Evolutionary conservation across 495 filamentous ascomycete genomes (phyloP), one percentile per base, ranked within the genome.

Genomic region (Neurospora sp.): DNA sequence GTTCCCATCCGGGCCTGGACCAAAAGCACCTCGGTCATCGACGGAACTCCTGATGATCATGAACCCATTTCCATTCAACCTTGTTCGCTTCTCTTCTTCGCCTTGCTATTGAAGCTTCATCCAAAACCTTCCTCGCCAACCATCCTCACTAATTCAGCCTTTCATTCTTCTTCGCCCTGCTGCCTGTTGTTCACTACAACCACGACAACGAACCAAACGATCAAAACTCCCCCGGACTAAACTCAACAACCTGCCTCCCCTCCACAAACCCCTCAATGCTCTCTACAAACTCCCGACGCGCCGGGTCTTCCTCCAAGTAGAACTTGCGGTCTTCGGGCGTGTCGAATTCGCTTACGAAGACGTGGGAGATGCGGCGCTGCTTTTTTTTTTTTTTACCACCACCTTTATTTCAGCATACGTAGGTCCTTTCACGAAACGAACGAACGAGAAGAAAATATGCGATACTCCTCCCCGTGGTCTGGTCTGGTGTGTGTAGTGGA

Each of bases 311-410:
- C 20, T 83, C 70, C 4, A 85, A 35, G 74, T 88, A 90, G 74
- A 88, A 91, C 10, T 84, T 78, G 40, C 86, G 79, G 74, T 91
- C 89, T 69, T 85, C 85, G n/a, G 81, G 79, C 68, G 77, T 90
- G 39, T 87, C 86, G 74, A 93, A 92, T 75, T 90, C 84, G 40
- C 83, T 74, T 3, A 92, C 80, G 74, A 91, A 91, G 1, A 76
- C 86, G 75, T 93, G 90, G 7, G 87, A 87, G 70, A 86, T 84
- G 3, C 82, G 87, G 37, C 81, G 78, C 87, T 91, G 72, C 73
- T n/a, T 27, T n/a, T 44, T 4, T 22, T 14, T 9, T 61, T 61
- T 35, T 35, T 35, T 31, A 31, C 27, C 27, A 35, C 31, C 31
- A 35, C 31, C 31, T 35, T 35, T 0, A 35, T 35, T 35, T 35